These are phyloP conservation scores for Aspergillus tubingensis DNA, from an alignment of 2,329 filamentous ascomycete genomes.

Conservation along the genomic window DNA sequence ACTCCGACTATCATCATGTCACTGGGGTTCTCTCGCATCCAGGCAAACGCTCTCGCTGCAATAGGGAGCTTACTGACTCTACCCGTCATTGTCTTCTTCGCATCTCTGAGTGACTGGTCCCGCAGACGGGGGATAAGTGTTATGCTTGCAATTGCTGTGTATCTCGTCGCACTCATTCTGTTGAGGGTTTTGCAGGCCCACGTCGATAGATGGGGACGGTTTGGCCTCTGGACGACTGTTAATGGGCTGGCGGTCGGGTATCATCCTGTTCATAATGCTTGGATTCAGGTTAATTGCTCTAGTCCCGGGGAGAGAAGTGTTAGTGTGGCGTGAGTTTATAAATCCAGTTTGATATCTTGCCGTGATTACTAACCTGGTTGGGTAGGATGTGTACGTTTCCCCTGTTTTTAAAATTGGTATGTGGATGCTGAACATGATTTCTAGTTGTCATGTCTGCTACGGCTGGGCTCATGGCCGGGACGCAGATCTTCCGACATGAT, in stretches of 20 bases:
- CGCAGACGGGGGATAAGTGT: slow-evolving; percentile 49
- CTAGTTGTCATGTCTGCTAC: slow-evolving; percentile 53
- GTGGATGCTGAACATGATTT: not conserved
- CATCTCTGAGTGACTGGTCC: slow-evolving; percentile 51
- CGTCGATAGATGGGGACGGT: slow-evolving; percentile 52
- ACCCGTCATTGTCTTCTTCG: slow-evolving; percentile 52
- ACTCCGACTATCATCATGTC: slow-evolving; percentile 44
- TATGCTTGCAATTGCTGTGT: slow-evolving; percentile 49
- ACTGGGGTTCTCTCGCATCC: slow-evolving; percentile 49
- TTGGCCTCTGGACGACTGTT: slow-evolving; percentile 55
- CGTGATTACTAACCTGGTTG: slow-evolving; percentile 28
- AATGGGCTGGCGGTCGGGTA: slow-evolving; percentile 57
- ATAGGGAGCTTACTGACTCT: slow-evolving; percentile 49
- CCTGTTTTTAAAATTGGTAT: not conserved
- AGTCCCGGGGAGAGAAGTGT: slow-evolving; percentile 52
- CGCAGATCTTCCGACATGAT: slow-evolving; percentile 53
- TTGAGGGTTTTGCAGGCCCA: slow-evolving; percentile 45
- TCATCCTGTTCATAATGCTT: slow-evolving; percentile 57
- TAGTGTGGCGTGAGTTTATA: slow-evolving; percentile 47
- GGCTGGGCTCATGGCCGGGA: slow-evolving; percentile 53
- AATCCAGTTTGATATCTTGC: not conserved
- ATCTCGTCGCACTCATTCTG: slow-evolving; percentile 49
- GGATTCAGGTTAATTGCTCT: slow-evolving; percentile 56
- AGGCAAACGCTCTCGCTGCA: slow-evolving; percentile 51
- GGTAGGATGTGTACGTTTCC: slow-evolving; percentile 28